A percentile compares a stretch with the other conserved stretches of the same genome.
These are phyloP conservation scores for Alliaria petiolata DNA, from an alignment of 345 rosid genomes.

Conservation along the genomic window DNA sequence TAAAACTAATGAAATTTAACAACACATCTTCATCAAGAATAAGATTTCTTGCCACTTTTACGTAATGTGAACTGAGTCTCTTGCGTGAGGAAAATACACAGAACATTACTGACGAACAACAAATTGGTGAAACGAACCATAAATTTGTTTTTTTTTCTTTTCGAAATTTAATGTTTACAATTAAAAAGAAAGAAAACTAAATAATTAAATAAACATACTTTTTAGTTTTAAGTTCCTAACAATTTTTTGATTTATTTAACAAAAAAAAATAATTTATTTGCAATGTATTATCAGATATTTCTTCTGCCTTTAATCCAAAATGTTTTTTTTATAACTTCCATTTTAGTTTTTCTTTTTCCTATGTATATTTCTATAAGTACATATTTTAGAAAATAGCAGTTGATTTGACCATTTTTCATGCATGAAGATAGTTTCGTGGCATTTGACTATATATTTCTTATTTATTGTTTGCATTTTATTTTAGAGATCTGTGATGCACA, in stretches of 20 bases:
- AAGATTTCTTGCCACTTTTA: not conserved
- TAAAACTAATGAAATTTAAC: not conserved
- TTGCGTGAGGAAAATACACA: not conserved
- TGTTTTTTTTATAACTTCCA: not conserved
- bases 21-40: not conserved
- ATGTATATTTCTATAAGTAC: not conserved
- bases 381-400: not conserved
- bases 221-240: not conserved
- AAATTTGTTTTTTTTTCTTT: not conserved
- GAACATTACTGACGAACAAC: not conserved
- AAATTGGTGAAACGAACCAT: not conserved
- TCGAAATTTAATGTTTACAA: not conserved
- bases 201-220: too few species aligned
- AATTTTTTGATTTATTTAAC: not conserved
- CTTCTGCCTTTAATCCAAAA: not conserved
- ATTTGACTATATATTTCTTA: not conserved
- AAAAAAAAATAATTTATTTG: too few species aligned
- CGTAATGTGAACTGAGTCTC: not conserved
- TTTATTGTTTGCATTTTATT: not conserved
- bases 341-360: not conserved
- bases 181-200: not conserved
- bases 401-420: not conserved
- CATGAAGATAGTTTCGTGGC: not conserved
- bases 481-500: not conserved
- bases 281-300: not conserved